These are phyloP conservation scores for Gossypium thurberi DNA, from an alignment of 345 rosid species.

Conservation along the genomic window DNA sequence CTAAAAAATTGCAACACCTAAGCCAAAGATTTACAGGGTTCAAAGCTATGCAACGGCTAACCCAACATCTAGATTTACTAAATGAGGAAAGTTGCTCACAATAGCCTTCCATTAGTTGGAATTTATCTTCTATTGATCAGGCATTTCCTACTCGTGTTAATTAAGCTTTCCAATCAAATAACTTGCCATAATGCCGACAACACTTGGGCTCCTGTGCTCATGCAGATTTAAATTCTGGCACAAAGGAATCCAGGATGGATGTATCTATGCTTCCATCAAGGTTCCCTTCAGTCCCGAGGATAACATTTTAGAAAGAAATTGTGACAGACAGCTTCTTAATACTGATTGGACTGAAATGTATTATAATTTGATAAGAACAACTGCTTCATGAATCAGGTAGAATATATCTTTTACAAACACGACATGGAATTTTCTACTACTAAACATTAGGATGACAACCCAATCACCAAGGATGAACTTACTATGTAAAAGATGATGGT, in stretches of 20 bases:
- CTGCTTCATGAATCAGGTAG: not conserved
- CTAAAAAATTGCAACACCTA: not conserved
- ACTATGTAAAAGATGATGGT: constrained; percentile 40
- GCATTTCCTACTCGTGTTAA: not conserved
- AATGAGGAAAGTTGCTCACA: not conserved
- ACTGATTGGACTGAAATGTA: not conserved
- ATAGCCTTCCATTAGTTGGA: constrained; percentile 1
- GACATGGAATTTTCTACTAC: not conserved
- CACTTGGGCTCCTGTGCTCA: not conserved
- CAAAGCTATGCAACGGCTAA: not conserved
- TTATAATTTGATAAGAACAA: not conserved
- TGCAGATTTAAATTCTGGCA: not conserved
- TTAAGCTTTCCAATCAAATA: not conserved
- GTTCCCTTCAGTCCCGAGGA: not conserved
- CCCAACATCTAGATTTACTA: not conserved
- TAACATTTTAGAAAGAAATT: not conserved
- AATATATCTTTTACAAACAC: not conserved
- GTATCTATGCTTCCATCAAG: not conserved
- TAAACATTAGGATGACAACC: not conserved
- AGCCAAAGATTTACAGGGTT: not conserved
- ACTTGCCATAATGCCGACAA: not conserved
- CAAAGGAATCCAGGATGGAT: constrained; percentile 5
- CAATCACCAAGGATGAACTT: constrained; percentile 15
- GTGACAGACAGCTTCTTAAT: not conserved
- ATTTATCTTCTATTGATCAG: not conserved